Base-by-base conservation (phyloP, 495 filamentous ascomycete species). In the Halenospora varia region DNA sequence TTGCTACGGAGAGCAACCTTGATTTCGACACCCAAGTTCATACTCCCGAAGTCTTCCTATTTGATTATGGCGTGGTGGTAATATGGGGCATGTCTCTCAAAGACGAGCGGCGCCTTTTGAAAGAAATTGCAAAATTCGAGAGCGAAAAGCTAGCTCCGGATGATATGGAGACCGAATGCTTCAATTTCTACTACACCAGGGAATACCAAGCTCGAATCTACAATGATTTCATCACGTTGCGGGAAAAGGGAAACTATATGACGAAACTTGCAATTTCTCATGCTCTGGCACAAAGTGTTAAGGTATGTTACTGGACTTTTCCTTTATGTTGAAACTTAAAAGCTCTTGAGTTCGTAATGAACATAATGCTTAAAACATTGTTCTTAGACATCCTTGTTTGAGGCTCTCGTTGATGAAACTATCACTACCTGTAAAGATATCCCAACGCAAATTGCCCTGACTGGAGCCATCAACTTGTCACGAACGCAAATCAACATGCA, bases 21-120 rank as follows among this genome's bases (percentile, higher is more conserved):
- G 74, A 90, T 66, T 84, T 90, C 49, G 88, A 90, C 68, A 92
- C 82, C 19, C 78, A 68, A 55, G 89, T 97, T 10, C 89, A 96
- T 68, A 96, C 85, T 1, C 92, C 93, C 0, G 94, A 98, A 70
- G 80, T 97, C 10, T 97, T 98, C 70, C 79, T 98, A 20, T 98
- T 96, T 68, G 88, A 96, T 62, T 98, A 98, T 66, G 94, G 94
- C 41, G 95, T 96, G n/a, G 89, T 96, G n/a, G 94, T 98, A n/a
- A 92, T 97, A 68, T 98, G 94, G 94, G 94, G 94, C 57, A 96
- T 98, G 93, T 85, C 89, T 0, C 71, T 87, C 8, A 76, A 81
- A 8, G 85, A 98, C 60, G 94, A 98, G 70, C 82, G 87, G 47
- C 80, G 87, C 22, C 96, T 98, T 66, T 75, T 98, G 3, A 93